phyloP scores from a whole-genome alignment of 179 eudicot species.

The Drosera spatulata region DNA sequence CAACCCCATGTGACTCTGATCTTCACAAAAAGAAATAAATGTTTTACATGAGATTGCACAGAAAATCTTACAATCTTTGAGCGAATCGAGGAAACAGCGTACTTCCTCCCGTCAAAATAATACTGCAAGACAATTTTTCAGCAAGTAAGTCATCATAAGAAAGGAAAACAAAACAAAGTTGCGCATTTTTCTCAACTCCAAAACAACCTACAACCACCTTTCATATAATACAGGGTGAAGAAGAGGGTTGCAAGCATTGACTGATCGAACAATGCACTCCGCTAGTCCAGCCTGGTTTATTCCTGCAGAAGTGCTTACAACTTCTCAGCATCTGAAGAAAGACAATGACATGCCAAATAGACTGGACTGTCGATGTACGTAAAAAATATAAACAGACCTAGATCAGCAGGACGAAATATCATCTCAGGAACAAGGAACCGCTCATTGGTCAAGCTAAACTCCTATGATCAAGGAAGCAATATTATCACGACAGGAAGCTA shows the following conservation, averaged over 20 bases:
- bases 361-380: background rate
- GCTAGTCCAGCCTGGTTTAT: constrained; percentile 97
- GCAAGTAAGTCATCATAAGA: too few species aligned
- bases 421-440: constrained; percentile 99
- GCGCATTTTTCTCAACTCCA: background rate
- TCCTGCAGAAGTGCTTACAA: constrained; percentile 16
- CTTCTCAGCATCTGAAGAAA: too few species aligned
- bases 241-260: constrained; percentile 78
- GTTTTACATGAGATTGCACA: background rate
- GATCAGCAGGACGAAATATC: constrained; percentile 93
- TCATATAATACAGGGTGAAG: constrained; percentile 94
- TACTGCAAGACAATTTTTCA: constrained; percentile 27
- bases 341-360: constrained; percentile 4
- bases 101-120: constrained; percentile 95
- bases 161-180: too few species aligned
- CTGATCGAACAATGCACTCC: constrained; percentile 90
- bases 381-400: constrained; percentile 32
- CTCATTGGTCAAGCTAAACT: constrained; percentile 84
- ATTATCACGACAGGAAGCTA: background rate
- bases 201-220: constrained; percentile 36
- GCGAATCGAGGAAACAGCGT: constrained; percentile 87
- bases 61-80: constrained; percentile 73
- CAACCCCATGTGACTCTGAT: too few species aligned
- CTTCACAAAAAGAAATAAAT: too few species aligned
- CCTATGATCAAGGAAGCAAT: constrained; percentile 31